Evolutionary conservation across 306 rosid species (phyloP), one percentile per base, ranked within the genome.

Genomic region (Prunus mongolica): DNA sequence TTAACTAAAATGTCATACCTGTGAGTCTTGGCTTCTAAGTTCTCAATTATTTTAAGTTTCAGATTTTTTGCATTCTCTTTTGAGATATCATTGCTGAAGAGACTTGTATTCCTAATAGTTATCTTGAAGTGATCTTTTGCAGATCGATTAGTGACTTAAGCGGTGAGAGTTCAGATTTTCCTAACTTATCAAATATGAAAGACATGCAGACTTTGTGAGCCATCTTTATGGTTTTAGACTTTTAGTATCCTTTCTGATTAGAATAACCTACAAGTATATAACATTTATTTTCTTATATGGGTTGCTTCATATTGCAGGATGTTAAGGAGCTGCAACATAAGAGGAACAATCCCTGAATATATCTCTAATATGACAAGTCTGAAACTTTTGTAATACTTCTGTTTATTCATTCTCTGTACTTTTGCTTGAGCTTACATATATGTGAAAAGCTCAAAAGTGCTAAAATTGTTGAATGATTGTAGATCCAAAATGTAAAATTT

Each of bases 131-230:
- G 22, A 80, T n/a, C 55, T 69, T n/a, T 19, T 69, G 80, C 77
- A 78, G 83, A 64, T 18, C 46, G 12, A 69, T 82, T 41, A 82
- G 83, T 74, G 86, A 82, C 80, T 34, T 82, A 25, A 3, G 22
- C 3, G 74, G 83, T 16, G 74, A 25, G 60, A 67, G 69, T 47
- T 63, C 82, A 45, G 20, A 10, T 41, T 82, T 82, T 75, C 78
- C 86, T 0, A 54, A 54, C 44, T 74, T 82, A 16, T 52, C 67
- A 2, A 74, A 34, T 76, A 74, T 74, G 78, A 69, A 3, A 19
- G 1, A 0, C 49, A 63, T 82, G 77, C 2, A 18, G 13, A 45
- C 0, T 62, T 70, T 82, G 86, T 82, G 60, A 82, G 86, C 11
- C 14, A 67, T 18, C 7, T 73, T 18, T 46, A 22, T 16, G 25